phyloP scores from a whole-genome alignment of 148 eudicot genomes.

The Limonium bicolor region DNA sequence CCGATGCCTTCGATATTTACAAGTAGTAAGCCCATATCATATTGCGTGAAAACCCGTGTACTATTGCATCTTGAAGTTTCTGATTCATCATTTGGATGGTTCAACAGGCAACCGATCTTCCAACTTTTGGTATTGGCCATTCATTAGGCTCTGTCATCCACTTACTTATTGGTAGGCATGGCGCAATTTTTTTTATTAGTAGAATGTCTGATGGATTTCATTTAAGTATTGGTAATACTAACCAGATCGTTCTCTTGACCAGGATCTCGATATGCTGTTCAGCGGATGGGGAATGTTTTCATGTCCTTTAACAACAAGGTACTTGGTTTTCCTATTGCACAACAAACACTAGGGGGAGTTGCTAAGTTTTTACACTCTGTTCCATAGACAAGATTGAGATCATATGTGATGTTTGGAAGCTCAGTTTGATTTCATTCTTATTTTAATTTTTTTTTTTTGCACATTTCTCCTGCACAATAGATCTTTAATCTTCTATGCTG shows the following conservation, averaged over 20 bases:
- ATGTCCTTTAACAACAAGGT: conserved; percentile 97
- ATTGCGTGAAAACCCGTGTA: conserved; percentile 34
- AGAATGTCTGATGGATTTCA: no score
- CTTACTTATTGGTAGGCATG: conserved; percentile 59
- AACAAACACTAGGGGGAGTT: no score
- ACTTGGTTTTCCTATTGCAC: conserved; percentile 3
- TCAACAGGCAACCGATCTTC: conserved; percentile 56
- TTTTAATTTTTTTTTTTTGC: no score
- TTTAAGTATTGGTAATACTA: conserved; percentile 2
- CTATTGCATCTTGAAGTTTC: background rate
- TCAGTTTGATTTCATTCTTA: background rate
- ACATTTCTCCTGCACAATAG: no score
- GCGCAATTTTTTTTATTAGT: background rate
- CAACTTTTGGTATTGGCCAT: conserved; percentile 90
- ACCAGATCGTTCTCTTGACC: conserved; percentile 16
- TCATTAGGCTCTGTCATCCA: conserved; percentile 93
- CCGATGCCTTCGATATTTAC: conserved; percentile 59
- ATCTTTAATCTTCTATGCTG: no score
- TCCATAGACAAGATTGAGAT: no score
- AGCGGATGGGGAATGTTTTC: conserved; percentile 59
- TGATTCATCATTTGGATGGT: background rate
- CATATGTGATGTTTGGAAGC: no score
- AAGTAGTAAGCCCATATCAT: no score
- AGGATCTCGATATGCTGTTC: conserved; percentile 94
- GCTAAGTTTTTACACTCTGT: no score